Percentiles rank a stretch among this genome's conserved stretches.
These are phyloP conservation scores for Ceriops zippeliana DNA, from an alignment of 345 rosid species.

Conservation along the genomic window DNA sequence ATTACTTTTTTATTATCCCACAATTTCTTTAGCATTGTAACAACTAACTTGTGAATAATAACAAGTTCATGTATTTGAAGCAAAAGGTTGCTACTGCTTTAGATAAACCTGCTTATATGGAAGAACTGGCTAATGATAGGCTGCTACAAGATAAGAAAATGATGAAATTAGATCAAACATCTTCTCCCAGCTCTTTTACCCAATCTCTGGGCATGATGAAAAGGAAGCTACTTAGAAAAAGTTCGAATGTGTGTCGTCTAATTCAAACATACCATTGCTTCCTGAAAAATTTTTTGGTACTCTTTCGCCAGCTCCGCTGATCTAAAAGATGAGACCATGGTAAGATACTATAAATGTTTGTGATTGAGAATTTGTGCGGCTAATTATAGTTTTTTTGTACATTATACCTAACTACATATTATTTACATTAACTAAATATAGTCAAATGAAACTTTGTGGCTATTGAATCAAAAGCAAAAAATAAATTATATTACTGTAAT, in stretches of 20 bases:
- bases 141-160: constrained; percentile 57
- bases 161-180: constrained; percentile 36
- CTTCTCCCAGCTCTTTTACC: constrained; percentile 46
- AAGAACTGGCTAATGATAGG: constrained; percentile 71
- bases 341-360: constrained; percentile 24
- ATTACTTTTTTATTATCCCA: background rate
- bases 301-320: constrained; percentile 79
- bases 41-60: constrained; percentile 14
- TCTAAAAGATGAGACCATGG: constrained; percentile 86
- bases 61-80: constrained; percentile 97
- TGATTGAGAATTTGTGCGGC: background rate
- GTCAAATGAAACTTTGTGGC: too few species aligned
- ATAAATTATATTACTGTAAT: too few species aligned
- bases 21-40: constrained; percentile 12
- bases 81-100: constrained; percentile 85
- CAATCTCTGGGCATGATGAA: constrained; percentile 38
- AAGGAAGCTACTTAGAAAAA: constrained; percentile 48
- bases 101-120: constrained; percentile 93
- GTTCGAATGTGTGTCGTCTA: constrained; percentile 85
- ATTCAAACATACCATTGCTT: constrained; percentile 67
- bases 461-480: too few species aligned
- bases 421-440: too few species aligned
- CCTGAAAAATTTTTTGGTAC: constrained; percentile 91
- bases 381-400: too few species aligned
- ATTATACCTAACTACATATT: too few species aligned